These are phyloP conservation scores for Wickerhamomyces sydowiorum DNA, from an alignment of 805 yeast genomes.

Conservation along the genomic window DNA sequence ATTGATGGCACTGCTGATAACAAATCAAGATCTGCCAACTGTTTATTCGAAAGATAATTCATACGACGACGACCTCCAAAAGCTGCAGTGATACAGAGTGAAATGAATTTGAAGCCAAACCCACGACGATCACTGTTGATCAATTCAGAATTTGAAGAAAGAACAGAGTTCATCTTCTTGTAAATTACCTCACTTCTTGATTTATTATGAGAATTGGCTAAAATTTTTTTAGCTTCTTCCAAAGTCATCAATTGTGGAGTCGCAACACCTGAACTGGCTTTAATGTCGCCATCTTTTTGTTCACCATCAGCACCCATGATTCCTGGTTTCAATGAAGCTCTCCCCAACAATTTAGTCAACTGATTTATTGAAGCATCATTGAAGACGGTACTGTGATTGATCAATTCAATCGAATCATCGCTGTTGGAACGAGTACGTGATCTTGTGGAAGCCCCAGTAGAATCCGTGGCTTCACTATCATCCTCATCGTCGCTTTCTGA, in stretches of 20 bases:
- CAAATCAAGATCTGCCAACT: not conserved
- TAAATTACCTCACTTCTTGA: not conserved
- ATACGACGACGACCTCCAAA: constrained; percentile 7
- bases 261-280: not conserved
- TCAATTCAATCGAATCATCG: not conserved
- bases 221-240: not conserved
- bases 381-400: not conserved
- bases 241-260: not conserved
- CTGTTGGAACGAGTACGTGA: not conserved
- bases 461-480: not conserved
- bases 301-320: not conserved
- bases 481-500: not conserved
- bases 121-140: constrained; percentile 1
- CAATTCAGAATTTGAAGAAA: not conserved
- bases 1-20: not conserved
- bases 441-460: too few relatives aligned
- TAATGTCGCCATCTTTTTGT: not conserved
- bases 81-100: constrained; percentile 8
- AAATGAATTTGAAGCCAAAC: constrained; percentile 8
- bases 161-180: not conserved
- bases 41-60: not conserved
- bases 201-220: not conserved
- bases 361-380: not conserved
- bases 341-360: not conserved
- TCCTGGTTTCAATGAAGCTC: not conserved